Percentiles rank a stretch among this genome's conserved stretches.
These are phyloP conservation scores for Cadophora sp. DNA, from an alignment of 2,329 filamentous ascomycete genomes.

Conservation along the genomic window DNA sequence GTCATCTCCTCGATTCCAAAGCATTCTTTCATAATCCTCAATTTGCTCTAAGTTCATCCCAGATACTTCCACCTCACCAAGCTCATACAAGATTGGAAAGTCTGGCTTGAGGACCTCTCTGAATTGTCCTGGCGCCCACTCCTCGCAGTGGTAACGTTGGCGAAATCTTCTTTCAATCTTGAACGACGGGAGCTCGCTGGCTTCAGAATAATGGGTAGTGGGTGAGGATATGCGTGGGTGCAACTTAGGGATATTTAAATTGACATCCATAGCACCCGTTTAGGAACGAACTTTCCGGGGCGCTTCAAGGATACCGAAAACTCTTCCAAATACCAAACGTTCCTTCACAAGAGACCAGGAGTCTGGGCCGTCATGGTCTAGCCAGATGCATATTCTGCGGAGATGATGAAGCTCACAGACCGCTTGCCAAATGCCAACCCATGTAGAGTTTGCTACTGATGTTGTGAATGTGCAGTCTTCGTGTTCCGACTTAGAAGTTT, in stretches of 20 bases:
- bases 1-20: background rate
- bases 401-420: background rate
- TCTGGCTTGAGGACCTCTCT: background rate
- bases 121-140: background rate
- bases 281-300: background rate
- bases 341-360: conserved; percentile 12
- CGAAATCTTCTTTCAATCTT: conserved; percentile 4
- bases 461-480: background rate
- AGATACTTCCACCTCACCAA: background rate
- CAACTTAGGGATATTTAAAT: conserved; percentile 10
- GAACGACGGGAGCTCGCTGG: background rate
- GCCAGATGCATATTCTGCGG: background rate
- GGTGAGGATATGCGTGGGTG: conserved; percentile 1
- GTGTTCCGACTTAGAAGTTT: background rate
- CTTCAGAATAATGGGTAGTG: background rate
- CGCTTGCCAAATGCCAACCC: background rate
- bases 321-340: background rate
- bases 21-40: background rate
- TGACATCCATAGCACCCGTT: background rate
- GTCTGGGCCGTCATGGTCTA: conserved; percentile 4
- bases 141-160: conserved; percentile 7
- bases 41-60: background rate
- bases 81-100: background rate
- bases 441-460: background rate
- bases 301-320: background rate